Percentiles rank a stretch among this genome's conserved stretches.
Conservation (phyloP, 805 yeast genomes). For the Candida ascalaphidarum region DNA sequence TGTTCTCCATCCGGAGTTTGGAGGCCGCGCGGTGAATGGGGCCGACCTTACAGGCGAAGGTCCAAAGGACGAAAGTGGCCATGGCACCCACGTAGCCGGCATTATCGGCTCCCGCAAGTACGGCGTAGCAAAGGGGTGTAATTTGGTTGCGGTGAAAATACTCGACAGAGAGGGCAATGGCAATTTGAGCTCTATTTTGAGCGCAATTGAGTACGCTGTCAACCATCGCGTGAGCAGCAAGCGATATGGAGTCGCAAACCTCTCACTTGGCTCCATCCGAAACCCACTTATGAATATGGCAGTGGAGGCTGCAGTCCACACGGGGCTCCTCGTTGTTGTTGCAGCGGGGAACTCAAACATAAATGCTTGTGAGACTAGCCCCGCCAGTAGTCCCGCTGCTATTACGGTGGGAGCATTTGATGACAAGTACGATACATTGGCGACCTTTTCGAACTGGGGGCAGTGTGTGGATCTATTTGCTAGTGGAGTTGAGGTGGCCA, state of each 20-base stretch:
- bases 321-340: constrained; percentile 65
- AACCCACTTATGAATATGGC: constrained; percentile 67
- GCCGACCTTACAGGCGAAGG: constrained; percentile 44
- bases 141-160: constrained; percentile 65
- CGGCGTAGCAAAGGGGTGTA: constrained; percentile 40
- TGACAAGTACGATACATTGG: constrained; percentile 60
- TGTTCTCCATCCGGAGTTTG: constrained; percentile 51
- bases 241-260: constrained; percentile 55
- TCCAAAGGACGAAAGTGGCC: constrained; percentile 37
- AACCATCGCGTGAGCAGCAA: constrained; percentile 37
- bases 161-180: constrained; percentile 66
- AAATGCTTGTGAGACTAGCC: constrained; percentile 79
- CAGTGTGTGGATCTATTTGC: constrained; percentile 84
- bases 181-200: constrained; percentile 51
- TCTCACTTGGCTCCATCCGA: constrained; percentile 71
- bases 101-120: constrained; percentile 40
- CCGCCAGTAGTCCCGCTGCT: constrained; percentile 68
- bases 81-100: constrained; percentile 54
- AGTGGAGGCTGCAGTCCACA: constrained; percentile 60
- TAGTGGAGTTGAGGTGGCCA: constrained; percentile 63
- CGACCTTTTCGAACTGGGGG: constrained; percentile 88
- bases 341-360: constrained; percentile 84
- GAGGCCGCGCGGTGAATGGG: constrained; percentile 52
- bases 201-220: constrained; percentile 62
- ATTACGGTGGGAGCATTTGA: constrained; percentile 87